Percentiles rank a stretch among this genome's conserved stretches.
Conservation (phyloP, 2,329 filamentous ascomycete species). For the Trichophyton verrucosum region DNA sequence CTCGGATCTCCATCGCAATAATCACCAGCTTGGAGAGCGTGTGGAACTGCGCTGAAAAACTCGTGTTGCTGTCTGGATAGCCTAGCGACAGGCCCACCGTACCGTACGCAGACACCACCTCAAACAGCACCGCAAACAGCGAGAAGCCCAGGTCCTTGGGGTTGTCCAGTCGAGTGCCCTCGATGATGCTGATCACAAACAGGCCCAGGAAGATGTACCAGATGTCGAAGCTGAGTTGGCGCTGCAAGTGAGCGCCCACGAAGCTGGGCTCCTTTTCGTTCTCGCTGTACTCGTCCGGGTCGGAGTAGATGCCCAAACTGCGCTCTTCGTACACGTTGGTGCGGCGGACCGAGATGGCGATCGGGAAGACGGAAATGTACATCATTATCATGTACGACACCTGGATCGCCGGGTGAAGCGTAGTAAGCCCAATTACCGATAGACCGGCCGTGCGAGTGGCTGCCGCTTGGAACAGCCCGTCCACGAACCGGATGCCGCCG, state of each 20-base stretch:
- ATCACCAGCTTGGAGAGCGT: conserved; percentile 55
- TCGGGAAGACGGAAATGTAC: conserved; percentile 96
- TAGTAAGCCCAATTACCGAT: conserved; percentile 61
- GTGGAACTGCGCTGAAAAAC: conserved; percentile 71
- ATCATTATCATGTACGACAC: conserved; percentile 97
- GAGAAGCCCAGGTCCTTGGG: conserved; percentile 47
- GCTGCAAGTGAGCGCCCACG: conserved; percentile 78
- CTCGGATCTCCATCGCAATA: conserved; percentile 54
- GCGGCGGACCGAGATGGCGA: conserved; percentile 84
- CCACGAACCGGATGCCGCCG: conserved; percentile 62
- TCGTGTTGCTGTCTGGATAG: conserved; percentile 61
- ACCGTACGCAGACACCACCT: conserved; percentile 82
- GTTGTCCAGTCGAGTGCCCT: conserved; percentile 58
- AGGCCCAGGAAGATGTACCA: conserved; percentile 94
- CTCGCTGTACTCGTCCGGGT: conserved; percentile 54
- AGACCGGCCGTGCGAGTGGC: conserved; percentile 88
- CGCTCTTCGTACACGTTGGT: conserved; percentile 94
- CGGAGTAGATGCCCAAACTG: conserved; percentile 54
- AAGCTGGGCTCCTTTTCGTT: conserved; percentile 59
- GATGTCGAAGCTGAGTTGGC: conserved; percentile 89
- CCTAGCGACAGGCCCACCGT: conserved; percentile 87
- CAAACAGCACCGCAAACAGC: conserved; percentile 62
- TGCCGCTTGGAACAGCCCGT: conserved; percentile 80
- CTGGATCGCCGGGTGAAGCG: conserved; percentile 79
- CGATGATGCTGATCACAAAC: conserved; percentile 83